Base-by-base conservation (phyloP, 2,329 filamentous ascomycete species). In the Emmonsiellopsis sp. region DNA sequence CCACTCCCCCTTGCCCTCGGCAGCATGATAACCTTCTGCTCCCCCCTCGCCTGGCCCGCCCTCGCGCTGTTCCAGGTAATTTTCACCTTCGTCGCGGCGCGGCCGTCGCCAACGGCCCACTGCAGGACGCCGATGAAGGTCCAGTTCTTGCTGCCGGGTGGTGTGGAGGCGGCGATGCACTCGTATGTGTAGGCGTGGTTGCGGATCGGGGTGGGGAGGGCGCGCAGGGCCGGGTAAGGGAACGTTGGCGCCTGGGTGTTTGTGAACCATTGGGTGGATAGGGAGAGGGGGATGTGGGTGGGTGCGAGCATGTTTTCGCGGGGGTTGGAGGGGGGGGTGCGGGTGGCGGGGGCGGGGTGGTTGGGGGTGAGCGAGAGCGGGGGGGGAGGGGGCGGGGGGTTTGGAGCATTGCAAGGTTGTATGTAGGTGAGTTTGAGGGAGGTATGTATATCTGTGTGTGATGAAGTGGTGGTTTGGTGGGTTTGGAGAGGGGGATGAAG, bases 31-130 rank as follows among this genome's bases (percentile, higher is more conserved):
- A 69, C 62, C 55, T 61, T 69, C 49, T 70, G 66, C 39, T 68
- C 55, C 3, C 62, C 64, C 45, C 61, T 63, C 13, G 65, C 63
- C 63, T 70, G 33, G 57, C 40, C 6, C 51, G 52, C 2, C 68
- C 65, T 52, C 67, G 60, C 8, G 60, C 61, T 2, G 56, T 70
- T 67, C 69, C 69, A 71, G 4, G 60, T 62, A 27, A 71, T 45
- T 43, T 62, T 63, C 8, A 71, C 64, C 40, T 67, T 68, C 3
- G 67, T 68, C 8, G 61, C 63, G 6, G 43, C 3, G 8, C 43
- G 43, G 13, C 62, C 62, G 21, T 67, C 56, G 7, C 63, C 63
- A 3, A 55, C 46, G 10, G 60, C 65, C 61, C 67, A 63, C 39
- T 64, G 64, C 39, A 71, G 59, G 17, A 61, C 60, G 27, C 60